These are phyloP conservation scores for Claviceps africana DNA, from an alignment of 2,329 filamentous ascomycete genomes.

Conservation along the genomic window DNA sequence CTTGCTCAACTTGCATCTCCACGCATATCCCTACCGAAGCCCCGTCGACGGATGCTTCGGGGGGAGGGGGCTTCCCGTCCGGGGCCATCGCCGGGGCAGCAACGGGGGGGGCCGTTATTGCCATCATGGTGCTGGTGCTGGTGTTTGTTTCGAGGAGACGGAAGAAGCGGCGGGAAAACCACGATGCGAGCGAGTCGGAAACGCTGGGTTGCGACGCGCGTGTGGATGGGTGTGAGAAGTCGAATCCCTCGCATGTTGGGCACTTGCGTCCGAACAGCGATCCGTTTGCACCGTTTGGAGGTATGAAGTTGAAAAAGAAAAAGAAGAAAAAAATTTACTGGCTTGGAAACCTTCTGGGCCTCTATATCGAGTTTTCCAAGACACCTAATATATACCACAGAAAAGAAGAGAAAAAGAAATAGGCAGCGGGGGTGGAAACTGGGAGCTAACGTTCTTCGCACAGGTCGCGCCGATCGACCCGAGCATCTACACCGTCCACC, in stretches of 20 bases:
- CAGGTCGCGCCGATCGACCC: slow-evolving; percentile 21
- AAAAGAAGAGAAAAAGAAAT: no score
- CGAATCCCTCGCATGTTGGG: slow-evolving; percentile 10
- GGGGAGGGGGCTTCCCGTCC: slow-evolving; percentile 10
- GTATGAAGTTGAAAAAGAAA: no score
- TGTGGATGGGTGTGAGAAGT: slow-evolving; percentile 1
- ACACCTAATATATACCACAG: no score
- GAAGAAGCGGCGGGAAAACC: slow-evolving; percentile 5
- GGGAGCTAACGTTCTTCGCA: not conserved
- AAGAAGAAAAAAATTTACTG: no score
- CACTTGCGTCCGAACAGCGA: slow-evolving; percentile 12
- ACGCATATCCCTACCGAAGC: not conserved
- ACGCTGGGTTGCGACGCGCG: not conserved
- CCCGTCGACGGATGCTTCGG: not conserved
- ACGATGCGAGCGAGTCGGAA: slow-evolving; percentile 5
- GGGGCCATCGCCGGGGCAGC: slow-evolving; percentile 22
- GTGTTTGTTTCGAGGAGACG: slow-evolving; percentile 9
- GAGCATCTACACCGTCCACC: slow-evolving; percentile 14
- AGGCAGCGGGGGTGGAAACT: not conserved
- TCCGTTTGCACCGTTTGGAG: slow-evolving; percentile 31
- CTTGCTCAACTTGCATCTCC: not conserved
- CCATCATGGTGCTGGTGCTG: slow-evolving; percentile 14
- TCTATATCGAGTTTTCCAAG: not conserved
- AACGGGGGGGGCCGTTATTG: slow-evolving; percentile 15
- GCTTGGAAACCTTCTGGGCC: not conserved